A percentile compares a stretch with the other conserved stretches of the same genome.
These are phyloP conservation scores for Vararia minispora DNA, from an alignment of 768 basidiomycete genomes.

Conservation along the genomic window DNA sequence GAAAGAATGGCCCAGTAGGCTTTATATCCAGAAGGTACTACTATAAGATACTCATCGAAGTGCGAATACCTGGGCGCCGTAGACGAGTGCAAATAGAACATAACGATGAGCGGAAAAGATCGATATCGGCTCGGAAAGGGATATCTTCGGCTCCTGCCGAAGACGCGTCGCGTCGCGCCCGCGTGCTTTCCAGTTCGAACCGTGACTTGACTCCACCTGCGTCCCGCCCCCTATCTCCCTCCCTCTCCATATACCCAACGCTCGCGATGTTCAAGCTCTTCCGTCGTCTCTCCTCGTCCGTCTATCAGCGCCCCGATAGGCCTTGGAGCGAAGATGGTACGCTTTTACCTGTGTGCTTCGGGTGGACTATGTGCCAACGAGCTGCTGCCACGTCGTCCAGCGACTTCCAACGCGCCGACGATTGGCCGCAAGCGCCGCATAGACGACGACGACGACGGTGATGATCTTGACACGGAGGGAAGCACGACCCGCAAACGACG, in stretches of 20 bases:
- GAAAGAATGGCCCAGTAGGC: too few relatives aligned
- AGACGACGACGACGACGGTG: constrained; percentile 27
- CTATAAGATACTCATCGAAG: too few relatives aligned
- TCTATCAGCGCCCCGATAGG: constrained; percentile 60
- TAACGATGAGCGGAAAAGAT: too few relatives aligned
- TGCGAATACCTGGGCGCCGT: too few relatives aligned
- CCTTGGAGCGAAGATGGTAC: constrained; percentile 68
- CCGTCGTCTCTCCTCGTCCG: constrained; percentile 58
- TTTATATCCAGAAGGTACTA: too few relatives aligned
- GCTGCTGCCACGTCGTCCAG: constrained; percentile 24
- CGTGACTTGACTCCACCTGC: background rate
- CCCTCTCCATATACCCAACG: background rate
- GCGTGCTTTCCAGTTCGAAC: constrained; percentile 1
- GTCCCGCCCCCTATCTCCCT: background rate
- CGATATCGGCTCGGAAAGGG: too few relatives aligned
- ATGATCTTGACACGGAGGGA: constrained; percentile 14
- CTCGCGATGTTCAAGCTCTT: constrained; percentile 54
- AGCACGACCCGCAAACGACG: constrained; percentile 13
- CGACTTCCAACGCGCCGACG: constrained; percentile 65
- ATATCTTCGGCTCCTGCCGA: too few relatives aligned
- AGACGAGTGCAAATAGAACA: too few relatives aligned
- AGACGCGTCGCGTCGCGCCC: constrained; percentile 3
- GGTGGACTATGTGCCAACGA: constrained; percentile 3
- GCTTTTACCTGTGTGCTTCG: constrained; percentile 12
- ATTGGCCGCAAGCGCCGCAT: constrained; percentile 56